phyloP scores from a whole-genome alignment of 2,329 filamentous ascomycete genomes.

The Dothiorella sarmentorum region DNA sequence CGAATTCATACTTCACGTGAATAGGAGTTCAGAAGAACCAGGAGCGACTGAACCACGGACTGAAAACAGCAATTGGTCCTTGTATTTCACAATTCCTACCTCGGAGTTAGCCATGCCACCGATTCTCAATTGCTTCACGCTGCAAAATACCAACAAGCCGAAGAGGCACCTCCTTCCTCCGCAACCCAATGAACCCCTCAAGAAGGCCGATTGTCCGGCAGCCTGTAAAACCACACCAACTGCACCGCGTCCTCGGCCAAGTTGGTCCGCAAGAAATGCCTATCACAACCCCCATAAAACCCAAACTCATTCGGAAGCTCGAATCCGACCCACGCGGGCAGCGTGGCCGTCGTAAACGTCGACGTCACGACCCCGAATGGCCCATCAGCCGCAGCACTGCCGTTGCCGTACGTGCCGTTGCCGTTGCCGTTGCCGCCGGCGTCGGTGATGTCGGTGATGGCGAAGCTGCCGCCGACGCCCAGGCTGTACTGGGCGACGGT shows the following conservation, averaged over 20 bases:
- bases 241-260: neutral
- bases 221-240: neutral
- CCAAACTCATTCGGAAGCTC: neutral
- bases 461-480: neutral
- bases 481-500: neutral
- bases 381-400: too few relatives aligned
- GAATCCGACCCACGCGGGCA: neutral
- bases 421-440: neutral
- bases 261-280: neutral
- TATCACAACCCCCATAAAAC: neutral
- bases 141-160: too few relatives aligned
- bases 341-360: neutral
- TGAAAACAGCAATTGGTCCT: too few relatives aligned
- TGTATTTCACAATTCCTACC: too few relatives aligned
- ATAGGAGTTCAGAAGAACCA: too few relatives aligned
- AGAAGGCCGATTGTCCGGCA: neutral
- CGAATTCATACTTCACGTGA: too few relatives aligned
- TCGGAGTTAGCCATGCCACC: too few relatives aligned
- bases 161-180: too few relatives aligned
- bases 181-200: neutral
- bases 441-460: neutral
- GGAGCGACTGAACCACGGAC: too few relatives aligned
- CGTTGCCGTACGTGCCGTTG: neutral
- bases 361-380: neutral
- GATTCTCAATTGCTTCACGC: too few relatives aligned